A percentile compares a stretch with the other conserved stretches of the same genome.
phyloP scores from a whole-genome alignment of 129 eudicot genomes.

The Chrysanthemum lavandulifolium region DNA sequence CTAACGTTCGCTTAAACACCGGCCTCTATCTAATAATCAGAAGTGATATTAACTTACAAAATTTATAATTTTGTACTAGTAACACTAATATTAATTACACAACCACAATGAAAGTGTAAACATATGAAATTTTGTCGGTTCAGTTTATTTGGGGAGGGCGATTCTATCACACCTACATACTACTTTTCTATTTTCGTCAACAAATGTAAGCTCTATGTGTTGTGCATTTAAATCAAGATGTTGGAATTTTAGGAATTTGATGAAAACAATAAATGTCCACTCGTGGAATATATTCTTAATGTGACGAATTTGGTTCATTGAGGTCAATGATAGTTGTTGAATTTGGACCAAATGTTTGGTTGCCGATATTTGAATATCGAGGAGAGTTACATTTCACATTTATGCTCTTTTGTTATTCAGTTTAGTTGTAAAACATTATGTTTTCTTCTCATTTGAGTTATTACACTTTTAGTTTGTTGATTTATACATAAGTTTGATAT shows the following conservation, averaged over 20 bases:
- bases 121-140: too few species aligned
- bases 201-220: conserved; percentile 6
- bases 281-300: conserved; percentile 22
- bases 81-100: too few species aligned
- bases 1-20: too few species aligned
- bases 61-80: too few species aligned
- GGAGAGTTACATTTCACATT: conserved; percentile 23
- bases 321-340: conserved; percentile 15
- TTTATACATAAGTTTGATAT: too few species aligned
- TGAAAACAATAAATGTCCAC: conserved; percentile 7
- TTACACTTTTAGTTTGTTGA: background rate
- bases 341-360: conserved; percentile 28
- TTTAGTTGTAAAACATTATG: background rate
- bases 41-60: too few species aligned
- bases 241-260: background rate
- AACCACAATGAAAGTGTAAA: too few species aligned
- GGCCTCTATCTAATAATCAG: too few species aligned
- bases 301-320: conserved; percentile 12
- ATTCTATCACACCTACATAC: too few species aligned
- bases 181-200: background rate
- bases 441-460: conserved; percentile 5
- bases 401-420: background rate
- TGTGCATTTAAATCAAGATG: conserved; percentile 17
- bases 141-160: too few species aligned
- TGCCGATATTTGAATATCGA: conserved; percentile 15